These are phyloP conservation scores for Boletus tomentosulus DNA, from an alignment of 768 basidiomycete species.

Conservation along the genomic window DNA sequence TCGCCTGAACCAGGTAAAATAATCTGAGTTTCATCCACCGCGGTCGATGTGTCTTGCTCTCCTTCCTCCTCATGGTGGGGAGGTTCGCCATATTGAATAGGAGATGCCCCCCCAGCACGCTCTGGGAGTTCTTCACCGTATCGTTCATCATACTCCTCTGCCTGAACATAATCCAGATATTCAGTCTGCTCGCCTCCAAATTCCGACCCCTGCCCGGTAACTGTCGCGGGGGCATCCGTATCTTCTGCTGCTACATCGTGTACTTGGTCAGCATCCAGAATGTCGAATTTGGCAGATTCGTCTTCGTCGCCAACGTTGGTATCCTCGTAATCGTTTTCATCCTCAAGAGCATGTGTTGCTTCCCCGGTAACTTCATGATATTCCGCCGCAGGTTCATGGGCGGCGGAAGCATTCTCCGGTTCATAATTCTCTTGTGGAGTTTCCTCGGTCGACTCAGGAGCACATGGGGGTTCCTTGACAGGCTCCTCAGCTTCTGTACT, in stretches of 20 bases:
- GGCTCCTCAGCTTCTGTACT: slow-evolving; percentile 1
- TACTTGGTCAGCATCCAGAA: slow-evolving; percentile 28
- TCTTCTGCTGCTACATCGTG: slow-evolving; percentile 23
- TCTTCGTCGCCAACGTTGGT: slow-evolving; percentile 17
- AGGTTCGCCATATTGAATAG: slow-evolving; percentile 15
- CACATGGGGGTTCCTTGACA: background rate
- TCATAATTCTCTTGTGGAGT: slow-evolving; percentile 9
- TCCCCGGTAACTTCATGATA: slow-evolving; percentile 17
- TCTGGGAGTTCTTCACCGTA: slow-evolving; percentile 35
- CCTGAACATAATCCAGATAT: slow-evolving; percentile 31
- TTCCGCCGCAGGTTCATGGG: slow-evolving; percentile 12
- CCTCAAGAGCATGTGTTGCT: slow-evolving; percentile 13
- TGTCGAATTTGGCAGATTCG: slow-evolving; percentile 13
- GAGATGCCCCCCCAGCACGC: slow-evolving; percentile 15
- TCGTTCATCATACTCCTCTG: slow-evolving; percentile 34
- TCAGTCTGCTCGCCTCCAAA: slow-evolving; percentile 32
- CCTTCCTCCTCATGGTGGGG: slow-evolving; percentile 23
- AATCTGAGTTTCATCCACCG: slow-evolving; percentile 15
- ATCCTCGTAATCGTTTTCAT: slow-evolving; percentile 20
- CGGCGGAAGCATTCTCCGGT: background rate
- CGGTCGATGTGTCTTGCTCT: slow-evolving; percentile 16
- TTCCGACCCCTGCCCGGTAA: slow-evolving; percentile 8
- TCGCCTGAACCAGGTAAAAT: slow-evolving; percentile 11
- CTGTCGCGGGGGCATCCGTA: slow-evolving; percentile 14
- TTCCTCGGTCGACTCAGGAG: slow-evolving; percentile 3